A percentile compares a stretch with the other conserved stretches of the same genome.
Conservation (phyloP, 2,329 filamentous ascomycete genomes). For the Colletotrichum neosansevieriae region DNA sequence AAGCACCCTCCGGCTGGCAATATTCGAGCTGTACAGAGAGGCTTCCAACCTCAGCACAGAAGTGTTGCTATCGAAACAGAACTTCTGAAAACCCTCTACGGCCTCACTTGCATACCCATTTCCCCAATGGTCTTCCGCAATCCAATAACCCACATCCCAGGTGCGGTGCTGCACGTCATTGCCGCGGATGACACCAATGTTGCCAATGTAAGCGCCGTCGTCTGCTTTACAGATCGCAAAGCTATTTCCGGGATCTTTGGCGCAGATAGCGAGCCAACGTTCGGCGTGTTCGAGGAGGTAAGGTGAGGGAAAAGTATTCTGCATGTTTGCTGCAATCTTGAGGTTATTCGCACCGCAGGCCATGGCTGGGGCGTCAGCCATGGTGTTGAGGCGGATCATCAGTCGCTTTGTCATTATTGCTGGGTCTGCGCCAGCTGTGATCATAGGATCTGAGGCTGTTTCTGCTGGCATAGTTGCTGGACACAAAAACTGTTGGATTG, state of each 20-base stretch:
- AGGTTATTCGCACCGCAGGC: constrained; percentile 31
- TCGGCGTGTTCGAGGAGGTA: constrained; percentile 47
- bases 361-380: constrained; percentile 34
- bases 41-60: constrained; percentile 58
- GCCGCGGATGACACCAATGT: constrained; percentile 53
- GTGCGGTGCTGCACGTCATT: constrained; percentile 56
- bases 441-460: background rate
- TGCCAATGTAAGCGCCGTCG: constrained; percentile 54
- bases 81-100: constrained; percentile 52
- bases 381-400: constrained; percentile 24
- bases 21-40: constrained; percentile 52
- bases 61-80: constrained; percentile 58
- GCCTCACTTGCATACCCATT: constrained; percentile 59
- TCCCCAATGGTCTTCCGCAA: constrained; percentile 58
- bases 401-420: constrained; percentile 25
- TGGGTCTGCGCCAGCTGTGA: background rate
- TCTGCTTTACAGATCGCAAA: constrained; percentile 51
- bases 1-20: constrained; percentile 57
- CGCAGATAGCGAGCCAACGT: constrained; percentile 44
- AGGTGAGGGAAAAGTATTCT: constrained; percentile 39
- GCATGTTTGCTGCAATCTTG: constrained; percentile 34
- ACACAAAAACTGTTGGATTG: background rate
- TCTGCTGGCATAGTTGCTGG: constrained; percentile 14
- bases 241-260: constrained; percentile 43
- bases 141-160: constrained; percentile 64